Base-by-base conservation (phyloP, 768 basidiomycete species). In the Mycena latifolia region DNA sequence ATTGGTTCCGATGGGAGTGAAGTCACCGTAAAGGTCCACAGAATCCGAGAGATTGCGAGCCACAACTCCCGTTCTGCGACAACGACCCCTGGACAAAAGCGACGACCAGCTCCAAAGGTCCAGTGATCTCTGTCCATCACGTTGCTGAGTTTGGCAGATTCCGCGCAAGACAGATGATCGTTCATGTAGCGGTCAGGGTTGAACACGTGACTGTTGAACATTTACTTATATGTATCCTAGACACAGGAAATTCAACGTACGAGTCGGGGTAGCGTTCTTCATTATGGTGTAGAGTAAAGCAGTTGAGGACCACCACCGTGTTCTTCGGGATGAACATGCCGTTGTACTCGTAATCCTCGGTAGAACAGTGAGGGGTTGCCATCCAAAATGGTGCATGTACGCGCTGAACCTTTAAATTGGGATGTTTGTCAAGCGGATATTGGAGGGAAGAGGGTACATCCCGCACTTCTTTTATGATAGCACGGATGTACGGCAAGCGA, bases 181-280 rank as follows among this genome's bases (percentile, higher is more conserved):
- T 66, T 73, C 4, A 80, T 28, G 66, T 77, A 81, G n/a, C 79
- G 76, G 22, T 81, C 79, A 4, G 80, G 78, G 62, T 79, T 75
- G 68, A 76, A 77, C 0, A 59, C 35, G 50, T 69, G n/a, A n/a
- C n/a, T n/a, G n/a, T n/a, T n/a, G n/a, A n/a, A n/a, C n/a, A 71
- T 2, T 72, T 75, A 43, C 45, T 14, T 55, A 35, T 35, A 7
- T 35, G 6, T 14, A 35, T 6, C 33, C 14, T 14, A 35, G 33
- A 14, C 33, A 35, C 33, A 8, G 33, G 33, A 35, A 25, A 24
- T 27, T 22, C 33, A 0, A 14, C 67, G 18, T 55, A 69, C 73
- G 79, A 52, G 47, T 79, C 74, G 4, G 75, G 64, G 48, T 78
- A 75, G 18, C 76, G 72, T 47, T 67, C 63, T 41, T 73, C 73